Conservation (phyloP, 192 early-diverging fungal species). For the Backusella psychrophila region DNA sequence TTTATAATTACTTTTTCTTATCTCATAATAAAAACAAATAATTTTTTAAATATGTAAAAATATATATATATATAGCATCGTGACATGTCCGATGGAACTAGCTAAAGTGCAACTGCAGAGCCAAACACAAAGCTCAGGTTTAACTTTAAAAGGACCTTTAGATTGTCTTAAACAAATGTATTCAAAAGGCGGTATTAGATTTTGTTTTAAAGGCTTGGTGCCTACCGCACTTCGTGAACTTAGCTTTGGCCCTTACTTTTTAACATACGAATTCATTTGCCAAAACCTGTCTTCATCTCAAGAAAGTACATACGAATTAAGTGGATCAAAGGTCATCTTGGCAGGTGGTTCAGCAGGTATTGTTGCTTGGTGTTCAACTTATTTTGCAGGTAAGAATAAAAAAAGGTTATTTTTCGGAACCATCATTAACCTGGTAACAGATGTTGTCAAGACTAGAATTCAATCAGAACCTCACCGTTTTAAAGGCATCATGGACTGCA, state of each 20-base stretch:
- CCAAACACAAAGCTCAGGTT: conserved; percentile 32
- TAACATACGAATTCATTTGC: conserved; percentile 50
- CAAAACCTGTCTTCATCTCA: conserved; percentile 31
- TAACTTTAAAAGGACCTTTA: conserved; percentile 45
- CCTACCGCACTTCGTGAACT: conserved; percentile 51
- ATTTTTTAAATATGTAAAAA: neutral
- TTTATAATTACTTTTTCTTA: neutral
- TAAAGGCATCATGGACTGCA: conserved; percentile 41
- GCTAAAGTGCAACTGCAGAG: conserved; percentile 57
- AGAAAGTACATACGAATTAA: conserved; percentile 32
- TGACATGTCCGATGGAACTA: conserved; percentile 59
- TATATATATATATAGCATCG: conserved; percentile 35
- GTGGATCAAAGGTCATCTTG: conserved; percentile 41
- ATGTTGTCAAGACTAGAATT: conserved; percentile 60
- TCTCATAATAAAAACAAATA: neutral
- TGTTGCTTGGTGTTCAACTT: conserved; percentile 54
- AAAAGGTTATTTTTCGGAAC: neutral
- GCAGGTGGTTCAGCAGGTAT: conserved; percentile 60
- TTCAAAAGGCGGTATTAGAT: conserved; percentile 45
- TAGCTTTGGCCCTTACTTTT: conserved; percentile 57
- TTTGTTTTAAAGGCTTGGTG: conserved; percentile 50
- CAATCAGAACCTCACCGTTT: conserved; percentile 51
- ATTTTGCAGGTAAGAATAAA: conserved; percentile 47
- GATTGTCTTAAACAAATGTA: conserved; percentile 49
- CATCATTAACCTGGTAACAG: conserved; percentile 21